These are phyloP conservation scores for Oryza rufipogon DNA, from an alignment of 176 grass and related monocot species.

Conservation along the genomic window DNA sequence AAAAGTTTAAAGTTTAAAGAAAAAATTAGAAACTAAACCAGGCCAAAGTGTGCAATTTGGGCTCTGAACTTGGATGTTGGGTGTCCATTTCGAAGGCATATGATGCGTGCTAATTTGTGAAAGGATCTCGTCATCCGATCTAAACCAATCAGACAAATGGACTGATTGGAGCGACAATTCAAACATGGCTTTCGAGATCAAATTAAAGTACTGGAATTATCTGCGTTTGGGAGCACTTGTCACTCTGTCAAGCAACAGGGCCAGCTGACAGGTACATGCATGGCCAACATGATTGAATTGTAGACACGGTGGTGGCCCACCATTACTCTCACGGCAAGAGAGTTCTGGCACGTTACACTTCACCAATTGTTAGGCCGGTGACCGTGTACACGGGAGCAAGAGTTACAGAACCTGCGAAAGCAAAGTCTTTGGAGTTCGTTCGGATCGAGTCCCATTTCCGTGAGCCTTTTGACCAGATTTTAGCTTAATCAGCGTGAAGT, in stretches of 20 bases:
- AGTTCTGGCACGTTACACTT: background rate
- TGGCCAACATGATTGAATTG: background rate
- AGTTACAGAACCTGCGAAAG: background rate
- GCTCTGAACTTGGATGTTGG: background rate
- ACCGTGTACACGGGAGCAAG: background rate
- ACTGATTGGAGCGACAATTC: background rate
- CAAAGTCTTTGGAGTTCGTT: background rate
- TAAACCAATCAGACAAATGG: background rate
- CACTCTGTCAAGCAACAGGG: background rate
- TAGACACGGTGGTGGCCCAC: background rate
- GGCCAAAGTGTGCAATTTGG: too few species aligned
- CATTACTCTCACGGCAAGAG: background rate
- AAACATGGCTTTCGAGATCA: background rate
- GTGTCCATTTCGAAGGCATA: background rate
- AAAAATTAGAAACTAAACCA: too few species aligned
- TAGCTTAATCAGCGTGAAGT: slow-evolving; percentile 16
- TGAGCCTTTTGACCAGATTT: slow-evolving; percentile 10
- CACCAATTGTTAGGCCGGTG: slow-evolving; percentile 26
- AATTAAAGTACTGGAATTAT: background rate
- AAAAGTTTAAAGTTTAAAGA: too few species aligned
- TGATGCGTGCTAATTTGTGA: background rate
- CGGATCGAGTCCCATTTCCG: background rate
- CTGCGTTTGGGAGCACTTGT: background rate
- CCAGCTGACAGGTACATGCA: background rate
- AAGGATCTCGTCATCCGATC: background rate